Evolutionary conservation across 2,329 filamentous ascomycete species (phyloP), one percentile per base, ranked within the genome.

Genomic region (Xylaria sp.): DNA sequence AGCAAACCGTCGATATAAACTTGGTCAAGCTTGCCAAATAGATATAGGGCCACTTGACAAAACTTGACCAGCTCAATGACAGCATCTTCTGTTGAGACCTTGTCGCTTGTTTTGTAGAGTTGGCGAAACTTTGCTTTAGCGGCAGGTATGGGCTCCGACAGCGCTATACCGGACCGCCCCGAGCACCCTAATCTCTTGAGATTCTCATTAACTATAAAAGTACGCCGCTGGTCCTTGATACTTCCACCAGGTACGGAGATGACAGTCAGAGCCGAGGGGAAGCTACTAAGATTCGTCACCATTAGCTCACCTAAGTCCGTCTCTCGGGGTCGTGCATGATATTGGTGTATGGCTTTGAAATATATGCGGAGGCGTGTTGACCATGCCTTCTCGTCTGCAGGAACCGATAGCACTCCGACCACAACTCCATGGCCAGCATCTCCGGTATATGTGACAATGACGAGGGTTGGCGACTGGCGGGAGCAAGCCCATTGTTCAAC

Each of bases 401-500:
- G 94, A 5, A 97, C 90, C 56, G 90, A 90, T 51, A 98, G 82
- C 10, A 98, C 90, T 3, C 91, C 90, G 4, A 93, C 94, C 9
- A 91, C 81, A n/a, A 97, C 89, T 0, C 85, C 87, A 77, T 97
- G 92, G 38, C 89, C 89, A 38, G 88, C 85, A 73, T 97, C 94
- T 61, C 95, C 96, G 0, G 95, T 98, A 76, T 96, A 97, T 2
- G 94, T 97, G 47, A 92, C 92, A 71, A 98, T 96, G 56, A 97
- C 88, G 70, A 97, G 92, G 17, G 95, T 97, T 0, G 95, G 95
- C 69, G 96, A 93, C 63, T 89, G 87, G 59, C 96, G 89, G 13
- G 95, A 97, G 79, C 94, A 97, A 5, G 93, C 93, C 96, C 96
- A 99, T 84, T 99, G 96, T 79, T 98, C 96, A 71, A 98, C 93